phyloP scores from a whole-genome alignment of 495 filamentous ascomycete genomes.

The Penicillium alfredii region DNA sequence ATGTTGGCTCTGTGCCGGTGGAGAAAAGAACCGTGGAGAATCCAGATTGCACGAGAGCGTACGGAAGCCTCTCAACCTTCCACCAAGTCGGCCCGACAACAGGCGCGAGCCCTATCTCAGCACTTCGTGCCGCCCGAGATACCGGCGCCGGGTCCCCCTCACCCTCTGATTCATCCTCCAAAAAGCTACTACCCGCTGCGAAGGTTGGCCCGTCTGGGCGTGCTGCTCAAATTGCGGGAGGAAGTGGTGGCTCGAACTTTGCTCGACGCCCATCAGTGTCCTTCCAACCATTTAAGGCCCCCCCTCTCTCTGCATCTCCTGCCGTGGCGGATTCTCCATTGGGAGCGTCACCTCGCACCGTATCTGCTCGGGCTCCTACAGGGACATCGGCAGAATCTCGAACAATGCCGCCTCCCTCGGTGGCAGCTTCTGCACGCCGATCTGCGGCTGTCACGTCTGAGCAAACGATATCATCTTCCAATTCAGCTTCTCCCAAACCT shows the following conservation, averaged over 20 bases:
- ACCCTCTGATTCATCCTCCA: conserved; percentile 52
- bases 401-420: conserved; percentile 54
- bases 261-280: conserved; percentile 79
- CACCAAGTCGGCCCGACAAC: conserved; percentile 70
- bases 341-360: conserved; percentile 57
- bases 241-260: conserved; percentile 44
- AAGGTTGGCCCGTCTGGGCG: conserved; percentile 55
- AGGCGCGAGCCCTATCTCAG: conserved; percentile 81
- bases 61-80: conserved; percentile 89
- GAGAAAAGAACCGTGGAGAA: conserved; percentile 38
- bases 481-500: conserved; percentile 68
- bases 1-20: conserved; percentile 71
- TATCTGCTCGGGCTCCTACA: conserved; percentile 46
- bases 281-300: conserved; percentile 92
- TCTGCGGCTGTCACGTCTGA: conserved; percentile 46
- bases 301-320: conserved; percentile 88
- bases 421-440: conserved; percentile 33
- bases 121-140: conserved; percentile 63
- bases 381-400: conserved; percentile 56
- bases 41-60: conserved; percentile 70
- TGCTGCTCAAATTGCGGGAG: conserved; percentile 51
- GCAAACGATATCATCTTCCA: conserved; percentile 53
- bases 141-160: conserved; percentile 41
- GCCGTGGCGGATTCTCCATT: conserved; percentile 48
- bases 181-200: conserved; percentile 53